Evolutionary conservation across 2,329 filamentous ascomycete genomes (phyloP).

Genomic region (Fusarium redolens): DNA sequence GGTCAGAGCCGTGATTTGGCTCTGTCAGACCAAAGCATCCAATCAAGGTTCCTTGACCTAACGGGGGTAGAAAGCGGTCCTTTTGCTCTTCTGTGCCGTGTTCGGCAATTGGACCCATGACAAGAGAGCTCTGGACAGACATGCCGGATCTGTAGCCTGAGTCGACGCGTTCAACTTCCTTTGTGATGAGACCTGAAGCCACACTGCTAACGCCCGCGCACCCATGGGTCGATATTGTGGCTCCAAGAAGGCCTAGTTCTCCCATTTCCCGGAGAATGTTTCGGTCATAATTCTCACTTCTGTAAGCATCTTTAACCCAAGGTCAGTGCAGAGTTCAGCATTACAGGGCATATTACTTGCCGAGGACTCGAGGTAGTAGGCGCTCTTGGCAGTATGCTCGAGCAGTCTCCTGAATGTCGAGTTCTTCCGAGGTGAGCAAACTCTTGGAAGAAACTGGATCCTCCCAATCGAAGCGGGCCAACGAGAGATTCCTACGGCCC

Average conservation of each 20-base stretch:
- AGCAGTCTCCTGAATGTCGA: slow-evolving; percentile 88
- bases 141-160: slow-evolving; percentile 91
- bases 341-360: slow-evolving; percentile 58
- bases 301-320: slow-evolving; percentile 73
- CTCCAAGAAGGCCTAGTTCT: slow-evolving; percentile 83
- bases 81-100: slow-evolving; percentile 87
- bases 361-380: slow-evolving; percentile 83
- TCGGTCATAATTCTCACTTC: slow-evolving; percentile 85
- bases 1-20: slow-evolving; percentile 92
- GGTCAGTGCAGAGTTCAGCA: background rate
- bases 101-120: slow-evolving; percentile 92
- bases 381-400: slow-evolving; percentile 94
- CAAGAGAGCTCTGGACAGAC: slow-evolving; percentile 92
- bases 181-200: slow-evolving; percentile 87
- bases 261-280: slow-evolving; percentile 92
- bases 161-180: slow-evolving; percentile 89
- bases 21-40: slow-evolving; percentile 94
- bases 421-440: slow-evolving; percentile 87
- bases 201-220: slow-evolving; percentile 89
- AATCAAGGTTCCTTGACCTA: slow-evolving; percentile 83
- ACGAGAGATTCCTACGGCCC: background rate
- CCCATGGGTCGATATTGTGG: slow-evolving; percentile 85
- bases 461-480: slow-evolving; percentile 80
- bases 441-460: slow-evolving; percentile 82
- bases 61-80: slow-evolving; percentile 79